phyloP scores from a whole-genome alignment of 1,284 basidiomycete genomes.

The Sparassis latifolia region DNA sequence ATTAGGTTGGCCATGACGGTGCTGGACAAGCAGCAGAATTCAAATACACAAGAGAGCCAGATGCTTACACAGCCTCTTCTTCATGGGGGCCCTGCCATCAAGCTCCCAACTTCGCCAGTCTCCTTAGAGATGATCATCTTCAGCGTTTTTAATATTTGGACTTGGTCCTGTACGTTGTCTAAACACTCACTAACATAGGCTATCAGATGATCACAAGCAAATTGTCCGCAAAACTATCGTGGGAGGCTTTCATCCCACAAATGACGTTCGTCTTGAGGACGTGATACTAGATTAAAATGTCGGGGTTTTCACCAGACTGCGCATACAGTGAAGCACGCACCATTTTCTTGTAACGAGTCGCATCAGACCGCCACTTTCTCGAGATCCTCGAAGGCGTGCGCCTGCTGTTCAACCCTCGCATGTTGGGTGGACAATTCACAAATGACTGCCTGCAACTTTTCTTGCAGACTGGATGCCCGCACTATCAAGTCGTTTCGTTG shows the following conservation, averaged over 20 bases:
- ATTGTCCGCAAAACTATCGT: conserved; percentile 9
- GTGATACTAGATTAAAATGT: conserved; percentile 9
- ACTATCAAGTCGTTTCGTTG: conserved; percentile 2
- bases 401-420: conserved; percentile 1
- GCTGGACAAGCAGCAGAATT: no score
- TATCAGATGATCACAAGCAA: conserved; percentile 11
- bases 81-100: no score
- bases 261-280: conserved; percentile 11
- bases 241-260: conserved; percentile 1
- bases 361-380: conserved; percentile 7
- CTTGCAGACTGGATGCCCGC: conserved; percentile 3
- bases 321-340: conserved; percentile 4
- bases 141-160: no score
- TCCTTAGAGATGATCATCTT: no score
- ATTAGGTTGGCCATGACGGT: no score
- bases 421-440: conserved; percentile 1
- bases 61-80: no score
- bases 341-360: conserved; percentile 16
- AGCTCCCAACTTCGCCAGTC: no score
- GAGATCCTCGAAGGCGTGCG: background rate
- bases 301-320: no score
- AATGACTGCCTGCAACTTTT: conserved; percentile 5
- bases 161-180: no score
- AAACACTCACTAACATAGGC: no score
- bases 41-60: no score